Conservation (phyloP, 306 rosid species). For the Medicago ruthenica region DNA sequence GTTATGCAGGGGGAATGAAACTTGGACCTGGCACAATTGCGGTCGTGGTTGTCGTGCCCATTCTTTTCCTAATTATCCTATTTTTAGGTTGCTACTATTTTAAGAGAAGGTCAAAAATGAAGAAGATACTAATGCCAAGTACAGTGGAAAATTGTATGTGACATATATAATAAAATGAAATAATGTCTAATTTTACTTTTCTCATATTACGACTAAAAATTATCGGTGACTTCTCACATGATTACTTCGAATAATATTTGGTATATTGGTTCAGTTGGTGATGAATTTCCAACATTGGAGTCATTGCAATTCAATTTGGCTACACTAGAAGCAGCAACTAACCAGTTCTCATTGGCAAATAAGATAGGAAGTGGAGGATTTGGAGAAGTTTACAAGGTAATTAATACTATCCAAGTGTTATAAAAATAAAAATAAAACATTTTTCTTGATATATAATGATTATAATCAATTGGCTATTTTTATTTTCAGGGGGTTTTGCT, state of each 20-base stretch:
- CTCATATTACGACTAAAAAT: no score
- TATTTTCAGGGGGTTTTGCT: neutral
- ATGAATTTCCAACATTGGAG: neutral
- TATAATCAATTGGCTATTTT: no score
- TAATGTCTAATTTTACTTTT: neutral
- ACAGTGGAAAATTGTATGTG: neutral
- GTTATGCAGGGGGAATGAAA: neutral
- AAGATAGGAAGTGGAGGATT: constrained; percentile 20
- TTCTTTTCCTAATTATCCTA: neutral
- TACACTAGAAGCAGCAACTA: neutral
- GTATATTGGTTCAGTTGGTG: neutral
- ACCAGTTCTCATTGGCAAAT: neutral
- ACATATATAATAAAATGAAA: neutral
- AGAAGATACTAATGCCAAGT: neutral
- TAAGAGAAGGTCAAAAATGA: neutral
- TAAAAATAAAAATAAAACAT: neutral
- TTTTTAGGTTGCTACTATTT: neutral
- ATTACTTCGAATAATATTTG: neutral
- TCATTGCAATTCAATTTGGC: constrained; percentile 17
- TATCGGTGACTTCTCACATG: neutral
- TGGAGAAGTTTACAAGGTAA: constrained; percentile 20
- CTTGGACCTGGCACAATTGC: neutral
- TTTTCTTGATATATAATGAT: neutral
- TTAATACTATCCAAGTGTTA: neutral
- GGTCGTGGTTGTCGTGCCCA: neutral